Conservation (phyloP, 345 rosid species). For the Salix exigua region DNA sequence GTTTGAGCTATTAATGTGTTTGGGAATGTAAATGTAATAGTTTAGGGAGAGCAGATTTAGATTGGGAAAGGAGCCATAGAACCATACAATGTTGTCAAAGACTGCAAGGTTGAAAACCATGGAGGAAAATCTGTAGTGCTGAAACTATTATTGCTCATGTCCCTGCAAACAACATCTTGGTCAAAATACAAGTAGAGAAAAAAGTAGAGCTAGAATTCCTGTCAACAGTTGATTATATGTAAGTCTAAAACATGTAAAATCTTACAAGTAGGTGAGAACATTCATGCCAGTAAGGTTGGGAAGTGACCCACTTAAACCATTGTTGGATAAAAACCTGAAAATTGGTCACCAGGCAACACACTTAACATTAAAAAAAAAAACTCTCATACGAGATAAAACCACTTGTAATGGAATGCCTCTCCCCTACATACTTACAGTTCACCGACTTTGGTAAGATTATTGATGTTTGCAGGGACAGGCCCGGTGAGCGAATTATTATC, state of each 20-base stretch:
- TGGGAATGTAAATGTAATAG: background rate
- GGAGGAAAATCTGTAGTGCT: slow-evolving; percentile 43
- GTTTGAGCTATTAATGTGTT: background rate
- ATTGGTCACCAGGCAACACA: background rate
- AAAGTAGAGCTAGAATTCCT: background rate
- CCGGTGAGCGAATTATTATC: slow-evolving; percentile 59
- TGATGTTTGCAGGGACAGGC: slow-evolving; percentile 49
- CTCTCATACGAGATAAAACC: background rate
- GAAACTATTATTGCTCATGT: slow-evolving; percentile 73
- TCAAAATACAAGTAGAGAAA: background rate
- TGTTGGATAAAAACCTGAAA: slow-evolving; percentile 74
- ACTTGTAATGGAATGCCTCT: background rate
- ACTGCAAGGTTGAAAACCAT: slow-evolving; percentile 47
- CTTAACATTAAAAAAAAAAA: background rate
- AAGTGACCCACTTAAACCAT: slow-evolving; percentile 47
- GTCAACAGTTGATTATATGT: background rate
- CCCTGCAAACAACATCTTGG: slow-evolving; percentile 43
- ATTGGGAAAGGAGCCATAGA: slow-evolving; percentile 15
- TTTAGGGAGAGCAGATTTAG: background rate
- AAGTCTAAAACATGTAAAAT: background rate
- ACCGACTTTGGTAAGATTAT: slow-evolving; percentile 45
- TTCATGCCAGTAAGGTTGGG: slow-evolving; percentile 58
- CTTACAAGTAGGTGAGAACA: slow-evolving; percentile 65
- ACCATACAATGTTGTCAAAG: slow-evolving; percentile 66
- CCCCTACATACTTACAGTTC: slow-evolving; percentile 57